Conservation (phyloP, 176 grass and related monocot genomes). For the Phoenix roebelenii region DNA sequence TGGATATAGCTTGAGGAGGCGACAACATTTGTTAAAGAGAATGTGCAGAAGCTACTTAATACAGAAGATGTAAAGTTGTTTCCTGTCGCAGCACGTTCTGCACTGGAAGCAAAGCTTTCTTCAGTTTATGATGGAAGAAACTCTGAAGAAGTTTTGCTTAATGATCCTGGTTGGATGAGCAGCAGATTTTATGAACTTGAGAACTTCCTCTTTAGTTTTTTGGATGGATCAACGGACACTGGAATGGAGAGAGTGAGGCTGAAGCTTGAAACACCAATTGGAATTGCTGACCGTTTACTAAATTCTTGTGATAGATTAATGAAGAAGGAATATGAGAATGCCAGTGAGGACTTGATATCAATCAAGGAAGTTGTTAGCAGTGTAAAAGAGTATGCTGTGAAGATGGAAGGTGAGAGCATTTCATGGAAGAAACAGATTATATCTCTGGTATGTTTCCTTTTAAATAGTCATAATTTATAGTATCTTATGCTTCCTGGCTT, state of each 20-base stretch:
- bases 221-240: conserved; percentile 89
- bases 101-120: conserved; percentile 83
- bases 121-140: conserved; percentile 27
- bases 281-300: conserved; percentile 80
- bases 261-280: conserved; percentile 91
- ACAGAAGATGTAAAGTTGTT: conserved; percentile 65
- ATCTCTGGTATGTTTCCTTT: conserved; percentile 51
- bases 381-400: conserved; percentile 53
- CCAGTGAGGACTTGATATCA: conserved; percentile 60
- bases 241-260: conserved; percentile 74
- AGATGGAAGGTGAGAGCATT: conserved; percentile 59
- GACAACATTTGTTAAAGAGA: conserved; percentile 77
- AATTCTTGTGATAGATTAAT: conserved; percentile 73
- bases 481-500: background rate
- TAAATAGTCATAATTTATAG: background rate
- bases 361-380: conserved; percentile 59
- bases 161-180: conserved; percentile 64
- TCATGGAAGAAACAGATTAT: conserved; percentile 59
- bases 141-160: conserved; percentile 33
- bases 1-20: conserved; percentile 83
- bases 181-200: conserved; percentile 86
- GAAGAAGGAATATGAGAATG: conserved; percentile 65
- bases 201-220: conserved; percentile 69
- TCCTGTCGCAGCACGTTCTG: conserved; percentile 84
- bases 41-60: conserved; percentile 60